Conservation (phyloP, 2,329 filamentous ascomycete genomes). For the Neofusicoccum ribis region DNA sequence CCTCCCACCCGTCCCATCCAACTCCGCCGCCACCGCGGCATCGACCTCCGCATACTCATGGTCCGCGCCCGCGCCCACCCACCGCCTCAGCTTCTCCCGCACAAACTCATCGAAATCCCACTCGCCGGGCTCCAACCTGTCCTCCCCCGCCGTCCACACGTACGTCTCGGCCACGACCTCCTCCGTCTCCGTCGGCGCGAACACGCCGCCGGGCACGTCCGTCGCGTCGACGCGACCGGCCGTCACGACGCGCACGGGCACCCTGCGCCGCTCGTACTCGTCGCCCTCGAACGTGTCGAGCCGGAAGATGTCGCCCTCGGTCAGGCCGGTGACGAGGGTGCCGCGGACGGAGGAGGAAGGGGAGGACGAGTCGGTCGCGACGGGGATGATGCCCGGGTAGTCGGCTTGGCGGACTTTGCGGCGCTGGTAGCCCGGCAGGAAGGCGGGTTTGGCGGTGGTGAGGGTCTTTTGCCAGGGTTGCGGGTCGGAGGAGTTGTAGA, state of each 20-base stretch:
- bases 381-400: slow-evolving; percentile 73
- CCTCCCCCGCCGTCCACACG: slow-evolving; percentile 51
- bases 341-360: slow-evolving; percentile 62
- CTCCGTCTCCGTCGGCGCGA: slow-evolving; percentile 35
- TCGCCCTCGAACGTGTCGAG: slow-evolving; percentile 81
- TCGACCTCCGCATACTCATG: slow-evolving; percentile 39
- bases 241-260: slow-evolving; percentile 46
- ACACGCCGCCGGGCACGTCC: slow-evolving; percentile 23
- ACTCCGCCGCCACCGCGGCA: slow-evolving; percentile 39
- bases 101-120: slow-evolving; percentile 90
- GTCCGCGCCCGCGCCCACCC: slow-evolving; percentile 47
- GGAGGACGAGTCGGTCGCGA: slow-evolving; percentile 27
- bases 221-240: slow-evolving; percentile 23
- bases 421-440: slow-evolving; percentile 73
- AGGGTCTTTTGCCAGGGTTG: slow-evolving; percentile 51
- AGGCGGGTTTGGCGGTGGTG: slow-evolving; percentile 69
- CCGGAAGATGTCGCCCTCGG: slow-evolving; percentile 70
- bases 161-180: slow-evolving; percentile 49
- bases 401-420: slow-evolving; percentile 68
- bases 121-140: slow-evolving; percentile 67
- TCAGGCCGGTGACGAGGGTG: slow-evolving; percentile 73
- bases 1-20: slow-evolving; percentile 49
- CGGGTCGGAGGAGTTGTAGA: slow-evolving; percentile 61
- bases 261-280: slow-evolving; percentile 63
- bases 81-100: slow-evolving; percentile 67